Base-by-base conservation (phyloP, 306 rosid genomes). In the Medicago ruthenica region DNA sequence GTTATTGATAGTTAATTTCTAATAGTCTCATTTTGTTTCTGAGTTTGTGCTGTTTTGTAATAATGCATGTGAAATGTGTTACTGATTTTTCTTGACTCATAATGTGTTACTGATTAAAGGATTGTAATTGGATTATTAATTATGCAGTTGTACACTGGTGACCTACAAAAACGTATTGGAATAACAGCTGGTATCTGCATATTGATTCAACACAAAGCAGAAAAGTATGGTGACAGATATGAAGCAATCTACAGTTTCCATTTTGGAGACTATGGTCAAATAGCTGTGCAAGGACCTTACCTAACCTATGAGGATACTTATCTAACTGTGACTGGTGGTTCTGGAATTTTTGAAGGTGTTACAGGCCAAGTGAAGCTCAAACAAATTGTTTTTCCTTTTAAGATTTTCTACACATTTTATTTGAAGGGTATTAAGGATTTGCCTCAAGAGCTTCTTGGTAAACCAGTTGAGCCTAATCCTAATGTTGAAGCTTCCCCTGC, bases 161-260 rank as follows among this genome's bases (percentile, higher is more conserved):
- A 86, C 67, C 34, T 89, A 24, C 73, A 87, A 16, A 89, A 89
- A 44, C 85, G 94, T 16, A 69, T 86, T 17, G 94, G 91, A 3
- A 87, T 87, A 44, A 75, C 94, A 5, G 78, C 94, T 4, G 94
- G 94, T 1, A 69, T 89, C 2, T 87, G 88, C 79, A 48, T 87
- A 47, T 67, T 87, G 83, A 88, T 89, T 31, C 81, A 89, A 50
- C 63, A 89, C 82, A 84, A 84, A 11, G 77, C 78, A 47, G 89
- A 82, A 14, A 72, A n/a, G 82, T 74, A 79, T 42, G 94, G 94
- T 0, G 94, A 87, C 27, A 71, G 87, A 2, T 89, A 87, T 75
- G 94, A 89, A 66, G 94, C 89, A 0, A 70, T 85, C 0, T 89
- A 78, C 91, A 89, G 90, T 85, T 85, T 84, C 47, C 75, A 89